These are phyloP conservation scores for Nitzschia sp. DNA, from an alignment of 108 stramenopile genomes.

Conservation along the genomic window DNA sequence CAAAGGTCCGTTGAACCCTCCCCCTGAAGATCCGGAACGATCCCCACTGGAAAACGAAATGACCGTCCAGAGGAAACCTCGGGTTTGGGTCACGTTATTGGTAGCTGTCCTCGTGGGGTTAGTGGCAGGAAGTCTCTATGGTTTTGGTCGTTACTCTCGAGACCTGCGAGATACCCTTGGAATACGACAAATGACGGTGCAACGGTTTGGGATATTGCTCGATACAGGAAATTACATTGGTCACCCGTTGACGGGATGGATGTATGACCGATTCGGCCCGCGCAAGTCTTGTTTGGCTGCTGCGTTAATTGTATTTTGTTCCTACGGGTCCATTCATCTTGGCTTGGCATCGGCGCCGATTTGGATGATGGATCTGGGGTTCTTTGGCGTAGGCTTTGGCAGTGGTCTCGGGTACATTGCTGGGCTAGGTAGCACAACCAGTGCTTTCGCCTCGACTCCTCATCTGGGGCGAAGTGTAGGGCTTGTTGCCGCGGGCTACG, in stretches of 20 bases:
- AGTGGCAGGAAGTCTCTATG: constrained; percentile 36
- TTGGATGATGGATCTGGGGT: constrained; percentile 22
- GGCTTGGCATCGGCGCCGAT: not conserved
- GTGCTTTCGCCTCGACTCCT: constrained; percentile 8
- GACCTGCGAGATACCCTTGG: constrained; percentile 21
- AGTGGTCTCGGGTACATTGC: constrained; percentile 42
- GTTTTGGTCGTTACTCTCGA: constrained; percentile 34
- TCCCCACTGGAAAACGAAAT: not conserved
- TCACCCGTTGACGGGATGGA: constrained; percentile 26
- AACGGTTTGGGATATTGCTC: constrained; percentile 32
- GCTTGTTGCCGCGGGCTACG: constrained; percentile 29
- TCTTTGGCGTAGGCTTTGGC: constrained; percentile 34
- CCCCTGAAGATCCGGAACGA: not conserved
- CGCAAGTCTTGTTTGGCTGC: constrained; percentile 27
- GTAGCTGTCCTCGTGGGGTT: constrained; percentile 17
- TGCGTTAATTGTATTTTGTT: constrained; percentile 21
- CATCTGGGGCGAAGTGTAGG: constrained; percentile 21
- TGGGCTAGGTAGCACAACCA: constrained; percentile 33
- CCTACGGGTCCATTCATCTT: constrained; percentile 24
- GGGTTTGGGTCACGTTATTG: constrained; percentile 6
- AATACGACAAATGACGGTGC: constrained; percentile 16
- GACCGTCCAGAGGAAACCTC: not conserved
- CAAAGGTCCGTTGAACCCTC: not conserved
- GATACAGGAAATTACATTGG: constrained; percentile 38
- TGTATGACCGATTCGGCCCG: constrained; percentile 39